phyloP scores from a whole-genome alignment of 371 early-diverging fungal genomes.

The Mucor velutinosus region DNA sequence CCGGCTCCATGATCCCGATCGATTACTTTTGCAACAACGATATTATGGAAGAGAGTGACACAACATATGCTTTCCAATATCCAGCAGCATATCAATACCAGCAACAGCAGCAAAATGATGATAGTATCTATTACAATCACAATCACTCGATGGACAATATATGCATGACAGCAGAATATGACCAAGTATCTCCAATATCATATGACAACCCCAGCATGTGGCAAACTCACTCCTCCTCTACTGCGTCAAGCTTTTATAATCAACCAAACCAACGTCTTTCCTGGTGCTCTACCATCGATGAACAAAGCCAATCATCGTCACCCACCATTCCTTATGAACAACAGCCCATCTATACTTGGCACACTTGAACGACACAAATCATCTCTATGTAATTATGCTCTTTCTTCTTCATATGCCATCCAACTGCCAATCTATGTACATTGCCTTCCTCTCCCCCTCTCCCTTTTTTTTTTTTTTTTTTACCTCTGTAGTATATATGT shows the following conservation, averaged over 20 bases:
- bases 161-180: neutral
- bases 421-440: neutral
- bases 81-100: neutral
- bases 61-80: neutral
- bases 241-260: neutral
- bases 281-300: conserved; percentile 1
- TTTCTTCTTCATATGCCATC: neutral
- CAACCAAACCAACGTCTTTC: conserved; percentile 1
- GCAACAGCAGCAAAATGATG: neutral
- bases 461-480: neutral
- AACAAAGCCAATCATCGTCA: neutral
- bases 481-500: neutral
- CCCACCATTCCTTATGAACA: conserved; percentile 4
- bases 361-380: neutral
- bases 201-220: neutral
- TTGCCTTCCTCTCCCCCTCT: neutral
- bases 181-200: neutral
- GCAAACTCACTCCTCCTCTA: neutral
- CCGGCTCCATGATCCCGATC: neutral
- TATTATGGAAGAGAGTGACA: neutral
- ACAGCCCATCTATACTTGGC: neutral
- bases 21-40: neutral
- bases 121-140: neutral
- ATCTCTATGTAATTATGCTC: neutral
- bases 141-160: neutral